Evolutionary conservation across 2,329 filamentous ascomycete genomes (phyloP).

Genomic region (Penicillium oxalicum): DNA sequence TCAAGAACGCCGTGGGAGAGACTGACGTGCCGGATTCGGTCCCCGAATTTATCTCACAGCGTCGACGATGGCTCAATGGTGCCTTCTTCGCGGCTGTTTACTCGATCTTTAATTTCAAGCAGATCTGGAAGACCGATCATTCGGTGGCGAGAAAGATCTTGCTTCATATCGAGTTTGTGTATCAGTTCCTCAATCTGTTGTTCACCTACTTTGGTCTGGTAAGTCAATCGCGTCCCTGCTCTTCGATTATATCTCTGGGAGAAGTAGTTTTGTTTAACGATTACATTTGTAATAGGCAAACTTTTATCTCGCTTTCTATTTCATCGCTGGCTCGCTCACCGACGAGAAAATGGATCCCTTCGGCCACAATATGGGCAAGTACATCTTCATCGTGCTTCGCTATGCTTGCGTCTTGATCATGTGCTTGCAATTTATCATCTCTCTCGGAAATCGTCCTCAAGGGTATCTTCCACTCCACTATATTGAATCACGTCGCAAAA

Average conservation of each 20-base stretch:
- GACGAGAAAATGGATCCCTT: conserved; percentile 82
- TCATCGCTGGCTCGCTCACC: conserved; percentile 83
- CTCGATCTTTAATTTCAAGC: conserved; percentile 88
- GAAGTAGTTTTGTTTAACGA: background rate
- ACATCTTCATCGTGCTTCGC: conserved; percentile 79
- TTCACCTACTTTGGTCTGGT: conserved; percentile 95
- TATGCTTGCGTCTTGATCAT: conserved; percentile 85
- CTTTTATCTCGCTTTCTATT: conserved; percentile 98
- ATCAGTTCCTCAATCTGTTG: conserved; percentile 84
- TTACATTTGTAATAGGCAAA: conserved; percentile 56
- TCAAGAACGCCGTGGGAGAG: conserved; percentile 92
- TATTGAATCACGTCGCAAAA: background rate
- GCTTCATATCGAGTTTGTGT: conserved; percentile 89
- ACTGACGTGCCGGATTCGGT: conserved; percentile 95
- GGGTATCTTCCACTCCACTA: conserved; percentile 46
- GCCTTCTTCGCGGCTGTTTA: conserved; percentile 98
- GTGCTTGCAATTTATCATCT: conserved; percentile 90
- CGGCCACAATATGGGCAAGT: conserved; percentile 73
- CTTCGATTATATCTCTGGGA: background rate
- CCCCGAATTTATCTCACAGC: conserved; percentile 94
- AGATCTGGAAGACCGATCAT: conserved; percentile 91
- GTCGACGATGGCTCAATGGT: conserved; percentile 94
- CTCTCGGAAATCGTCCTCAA: conserved; percentile 91
- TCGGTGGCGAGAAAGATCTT: conserved; percentile 82
- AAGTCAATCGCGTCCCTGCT: conserved; percentile 12